Conservation (phyloP, 306 rosid species). For the Begonia peltatifolia region DNA sequence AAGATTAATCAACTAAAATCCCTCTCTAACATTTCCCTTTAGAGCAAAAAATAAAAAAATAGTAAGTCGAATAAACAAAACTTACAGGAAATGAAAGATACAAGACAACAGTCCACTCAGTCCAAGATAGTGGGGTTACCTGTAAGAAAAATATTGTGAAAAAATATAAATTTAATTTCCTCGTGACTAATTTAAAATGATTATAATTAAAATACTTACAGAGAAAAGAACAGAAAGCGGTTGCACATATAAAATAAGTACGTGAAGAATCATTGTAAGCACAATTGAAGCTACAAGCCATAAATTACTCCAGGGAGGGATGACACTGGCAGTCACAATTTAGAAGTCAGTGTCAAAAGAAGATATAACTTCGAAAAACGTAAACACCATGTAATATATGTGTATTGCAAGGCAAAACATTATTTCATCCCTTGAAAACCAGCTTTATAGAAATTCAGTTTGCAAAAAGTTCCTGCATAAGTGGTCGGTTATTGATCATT, state of each 20-base stretch:
- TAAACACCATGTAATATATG: no score
- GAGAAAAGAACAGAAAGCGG: slow-evolving; percentile 95
- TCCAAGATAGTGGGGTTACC: slow-evolving; percentile 87
- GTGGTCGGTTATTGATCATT: no score
- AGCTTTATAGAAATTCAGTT: no score
- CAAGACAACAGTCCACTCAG: slow-evolving; percentile 77
- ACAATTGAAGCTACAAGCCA: slow-evolving; percentile 95
- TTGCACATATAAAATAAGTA: slow-evolving; percentile 65
- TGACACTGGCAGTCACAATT: slow-evolving; percentile 38
- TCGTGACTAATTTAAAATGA: no score
- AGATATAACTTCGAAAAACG: no score
- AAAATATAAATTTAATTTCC: slow-evolving; percentile 9
- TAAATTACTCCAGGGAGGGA: slow-evolving; percentile 95
- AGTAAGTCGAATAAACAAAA: not conserved
- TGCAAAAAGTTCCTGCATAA: no score
- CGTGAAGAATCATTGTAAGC: slow-evolving; percentile 76
- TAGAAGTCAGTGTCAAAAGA: slow-evolving; percentile 2
- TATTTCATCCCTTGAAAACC: no score
- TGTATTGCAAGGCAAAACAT: no score
- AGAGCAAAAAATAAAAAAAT: no score
- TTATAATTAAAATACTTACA: no score
- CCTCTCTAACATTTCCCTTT: no score
- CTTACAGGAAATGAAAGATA: slow-evolving; percentile 86
- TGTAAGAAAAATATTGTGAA: slow-evolving; percentile 15
- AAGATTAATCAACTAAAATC: not conserved